Base-by-base conservation (phyloP, 108 stramenopile species). In the Cyclotella kingstonii region DNA sequence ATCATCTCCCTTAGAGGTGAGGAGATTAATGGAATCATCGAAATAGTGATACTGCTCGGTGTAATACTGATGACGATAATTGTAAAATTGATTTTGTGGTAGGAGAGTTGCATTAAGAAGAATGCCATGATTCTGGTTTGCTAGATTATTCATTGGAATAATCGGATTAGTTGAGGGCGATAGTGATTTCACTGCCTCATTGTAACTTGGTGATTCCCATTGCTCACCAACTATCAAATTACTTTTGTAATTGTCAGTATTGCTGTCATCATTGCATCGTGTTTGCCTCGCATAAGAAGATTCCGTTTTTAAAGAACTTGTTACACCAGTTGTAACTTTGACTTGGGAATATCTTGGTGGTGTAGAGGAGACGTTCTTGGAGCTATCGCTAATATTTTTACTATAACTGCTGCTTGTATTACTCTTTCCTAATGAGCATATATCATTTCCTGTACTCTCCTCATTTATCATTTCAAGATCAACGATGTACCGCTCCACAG, bases 11-110 rank as follows among this genome's bases (percentile, higher is more conserved):
- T 38, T 27, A 18, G 46, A 15, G 12, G 42, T 19, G 12, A 33
- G 26, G 2, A 46, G 40, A 15, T 38, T 49, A 48, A 47, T 41
- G 38, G 54, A 38, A 15, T 54, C 67, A 33, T 71, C 70, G n/a
- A 54, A 54, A 44, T 71, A 71, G 36, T 63, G 70, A 39, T 63
- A 71, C 41, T 63, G 60, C 33, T 71, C 70, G 8, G 23, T 55
- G 60, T 71, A 71, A 30, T 56, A 71, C 48, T 56, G 34, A 54
- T 71, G 70, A 29, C 70, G 60, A 54, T 62, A 71, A 46, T 67
- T 48, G 27, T 33, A 57, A 36, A 67, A 67, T 46, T 57, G 47
- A 19, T 47, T 23, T 7, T 43, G 23, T 40, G 47, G 52, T 14
- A 26, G 46, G 26, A 30, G 48, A 1, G 31, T 29, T 28, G 21